Evolutionary conservation across 2,329 filamentous ascomycete genomes (phyloP), one percentile per base, ranked within the genome.

Genomic region (Penicillium occitanis): DNA sequence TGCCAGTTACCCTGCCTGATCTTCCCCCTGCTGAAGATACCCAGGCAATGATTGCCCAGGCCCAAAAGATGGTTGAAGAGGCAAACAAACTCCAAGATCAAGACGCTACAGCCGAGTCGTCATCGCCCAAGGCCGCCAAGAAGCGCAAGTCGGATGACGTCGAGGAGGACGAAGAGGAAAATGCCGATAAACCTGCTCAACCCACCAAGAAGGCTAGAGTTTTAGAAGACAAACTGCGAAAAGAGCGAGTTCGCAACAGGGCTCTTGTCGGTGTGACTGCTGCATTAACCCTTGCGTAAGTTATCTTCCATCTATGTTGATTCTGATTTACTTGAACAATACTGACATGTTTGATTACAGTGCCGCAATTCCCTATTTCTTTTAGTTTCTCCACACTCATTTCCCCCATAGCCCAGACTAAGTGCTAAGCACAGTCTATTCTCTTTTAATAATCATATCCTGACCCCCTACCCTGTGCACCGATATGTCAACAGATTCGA

Each of bases 221-320:
- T 14, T 75, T 92, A 1, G 91, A 95, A 76, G 86, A 91, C 53
- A 90, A 95, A 78, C 78, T 96, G 71, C 90, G 90, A 78, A 93
- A 92, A 81, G 90, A 96, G 80, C 91, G 89, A 74, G 92, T 97
- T 70, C 90, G 92, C 80, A 92, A 89, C 78, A 88, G 93, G 75
- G 92, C 95, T 57, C 82, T 97, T 68, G 85, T 96, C 69, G 94
- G 95, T 66, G 87, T 98, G 63, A 91, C 90, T 69, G 92, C 92
- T 66, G 95, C 92, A 57, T 85, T 97, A 76, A 92, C 91, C 66
- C 86, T 97, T 78, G 93, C 93, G 95, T 98, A 87, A 82, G 93
- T 90, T 64, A 35, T 51, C 53, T 62, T 14, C 17, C 51, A 60
- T 42, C 33, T 28, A 17, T 22, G 35, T 30, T 53, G 58, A 17